These are phyloP conservation scores for Physcia stellaris DNA, from an alignment of 495 filamentous ascomycete genomes.

Conservation along the genomic window DNA sequence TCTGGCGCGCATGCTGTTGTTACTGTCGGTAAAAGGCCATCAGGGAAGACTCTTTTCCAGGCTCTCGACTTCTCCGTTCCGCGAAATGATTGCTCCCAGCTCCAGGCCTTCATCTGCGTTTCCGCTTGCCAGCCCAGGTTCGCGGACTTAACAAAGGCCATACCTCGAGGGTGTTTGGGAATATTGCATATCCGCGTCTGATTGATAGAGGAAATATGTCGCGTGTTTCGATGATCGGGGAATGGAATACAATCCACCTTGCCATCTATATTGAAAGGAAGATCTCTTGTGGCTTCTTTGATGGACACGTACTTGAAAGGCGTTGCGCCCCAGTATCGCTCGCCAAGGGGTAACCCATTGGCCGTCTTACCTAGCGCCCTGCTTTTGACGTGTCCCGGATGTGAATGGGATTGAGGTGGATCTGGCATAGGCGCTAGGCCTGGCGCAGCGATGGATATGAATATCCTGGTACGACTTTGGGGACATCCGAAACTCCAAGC, in stretches of 20 bases:
- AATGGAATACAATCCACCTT: conserved; percentile 39
- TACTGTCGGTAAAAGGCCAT: conserved; percentile 41
- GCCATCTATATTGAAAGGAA: conserved; percentile 44
- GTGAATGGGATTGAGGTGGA: conserved; percentile 48
- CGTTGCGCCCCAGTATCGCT: conserved; percentile 32
- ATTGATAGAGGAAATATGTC: conserved; percentile 10
- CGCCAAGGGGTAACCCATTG: conserved; percentile 45
- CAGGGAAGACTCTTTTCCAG: conserved; percentile 39
- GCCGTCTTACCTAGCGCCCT: conserved; percentile 41
- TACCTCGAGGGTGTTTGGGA: conserved; percentile 29
- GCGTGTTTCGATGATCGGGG: conserved; percentile 47
- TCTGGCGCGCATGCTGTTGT: conserved; percentile 30
- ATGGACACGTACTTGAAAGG: conserved; percentile 42
- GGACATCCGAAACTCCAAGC: conserved; percentile 53
- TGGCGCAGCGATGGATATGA: conserved; percentile 51
- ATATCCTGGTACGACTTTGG: conserved; percentile 48
- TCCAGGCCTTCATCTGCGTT: conserved; percentile 15
- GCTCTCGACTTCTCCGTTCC: conserved; percentile 11
- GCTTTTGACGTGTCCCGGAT: conserved; percentile 22
- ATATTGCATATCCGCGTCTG: conserved; percentile 22
- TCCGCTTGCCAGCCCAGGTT: conserved; percentile 18
- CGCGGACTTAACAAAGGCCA: conserved; percentile 33
- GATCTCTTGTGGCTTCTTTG: conserved; percentile 35
- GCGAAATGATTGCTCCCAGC: background rate
- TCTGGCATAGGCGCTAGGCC: conserved; percentile 35